Evolutionary conservation across 192 early-diverging fungal genomes (phyloP).

Genomic region (Funneliformis geosporum): DNA sequence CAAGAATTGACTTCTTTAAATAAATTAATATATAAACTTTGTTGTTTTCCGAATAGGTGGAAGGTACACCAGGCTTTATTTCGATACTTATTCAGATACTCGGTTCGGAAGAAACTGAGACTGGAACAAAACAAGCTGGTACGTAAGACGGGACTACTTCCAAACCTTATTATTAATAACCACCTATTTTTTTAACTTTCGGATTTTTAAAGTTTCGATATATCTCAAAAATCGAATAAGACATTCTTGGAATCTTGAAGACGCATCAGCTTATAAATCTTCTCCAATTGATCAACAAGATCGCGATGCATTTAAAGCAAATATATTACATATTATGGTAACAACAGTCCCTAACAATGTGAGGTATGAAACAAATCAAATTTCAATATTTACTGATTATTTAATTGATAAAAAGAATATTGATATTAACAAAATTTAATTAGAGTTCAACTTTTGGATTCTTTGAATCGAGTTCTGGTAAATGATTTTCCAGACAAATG

Average conservation of each 20-base stretch:
- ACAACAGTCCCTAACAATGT: constrained; percentile 64
- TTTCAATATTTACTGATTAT: not conserved
- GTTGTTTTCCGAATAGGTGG: not conserved
- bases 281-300: constrained; percentile 14
- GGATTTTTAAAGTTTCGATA: constrained; percentile 58
- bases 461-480: constrained; percentile 72
- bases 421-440: not conserved
- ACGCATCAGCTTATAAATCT: constrained; percentile 21
- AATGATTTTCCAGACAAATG: constrained; percentile 81
- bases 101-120: constrained; percentile 54
- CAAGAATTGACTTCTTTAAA: not conserved
- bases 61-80: constrained; percentile 2
- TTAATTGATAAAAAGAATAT: constrained; percentile 25
- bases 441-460: constrained; percentile 76
- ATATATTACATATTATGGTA: constrained; percentile 25
- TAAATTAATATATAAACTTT: not conserved
- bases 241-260: constrained; percentile 64
- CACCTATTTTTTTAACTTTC: constrained; percentile 24
- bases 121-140: constrained; percentile 62
- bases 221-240: constrained; percentile 89
- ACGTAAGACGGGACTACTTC: not conserved
- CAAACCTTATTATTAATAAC: constrained; percentile 37
- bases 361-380: constrained; percentile 51
- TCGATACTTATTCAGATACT: constrained; percentile 50
- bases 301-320: constrained; percentile 11